Conservation (phyloP, 2,329 filamentous ascomycete genomes). For the Scortechinia acanthostroma region DNA sequence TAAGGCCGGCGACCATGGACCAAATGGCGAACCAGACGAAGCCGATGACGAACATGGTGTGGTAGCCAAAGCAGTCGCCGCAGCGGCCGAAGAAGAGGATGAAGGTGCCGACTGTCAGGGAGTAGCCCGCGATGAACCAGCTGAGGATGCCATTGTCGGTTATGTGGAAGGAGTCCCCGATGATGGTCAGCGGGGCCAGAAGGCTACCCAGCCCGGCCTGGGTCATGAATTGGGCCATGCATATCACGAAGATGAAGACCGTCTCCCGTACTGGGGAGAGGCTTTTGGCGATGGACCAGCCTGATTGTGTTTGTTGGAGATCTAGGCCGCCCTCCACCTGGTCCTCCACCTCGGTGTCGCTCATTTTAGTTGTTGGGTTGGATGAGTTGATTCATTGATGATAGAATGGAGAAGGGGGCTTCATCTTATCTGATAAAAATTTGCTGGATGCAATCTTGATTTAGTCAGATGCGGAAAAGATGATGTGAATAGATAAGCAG, state of each 20-base stretch:
- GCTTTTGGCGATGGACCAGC: too few species aligned
- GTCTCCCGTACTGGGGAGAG: too few species aligned
- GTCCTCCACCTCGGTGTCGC: too few species aligned
- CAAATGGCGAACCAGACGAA: slow-evolving; percentile 45
- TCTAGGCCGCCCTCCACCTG: too few species aligned
- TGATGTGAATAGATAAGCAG: too few species aligned
- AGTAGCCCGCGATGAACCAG: slow-evolving; percentile 52
- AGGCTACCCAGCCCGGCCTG: slow-evolving; percentile 36
- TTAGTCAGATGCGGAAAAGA: too few species aligned
- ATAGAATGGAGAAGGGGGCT: too few species aligned
- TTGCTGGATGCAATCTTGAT: too few species aligned
- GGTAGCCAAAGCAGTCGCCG: slow-evolving; percentile 50
- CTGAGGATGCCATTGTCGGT: slow-evolving; percentile 32
- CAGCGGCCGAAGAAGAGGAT: slow-evolving; percentile 47
- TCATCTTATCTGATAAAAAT: too few species aligned
- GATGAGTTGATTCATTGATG: too few species aligned
- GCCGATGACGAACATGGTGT: slow-evolving; percentile 41
- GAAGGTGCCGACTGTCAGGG: slow-evolving; percentile 45
- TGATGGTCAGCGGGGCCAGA: slow-evolving; percentile 36
- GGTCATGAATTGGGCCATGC: slow-evolving; percentile 32
- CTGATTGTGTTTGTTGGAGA: too few species aligned
- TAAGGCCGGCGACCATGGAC: slow-evolving; percentile 38
- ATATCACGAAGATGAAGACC: slow-evolving; percentile 28
- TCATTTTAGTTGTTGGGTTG: too few species aligned
- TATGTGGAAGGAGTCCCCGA: slow-evolving; percentile 35